Conservation (phyloP, 148 eudicot genomes). For the Rhododendron williamsianum region DNA sequence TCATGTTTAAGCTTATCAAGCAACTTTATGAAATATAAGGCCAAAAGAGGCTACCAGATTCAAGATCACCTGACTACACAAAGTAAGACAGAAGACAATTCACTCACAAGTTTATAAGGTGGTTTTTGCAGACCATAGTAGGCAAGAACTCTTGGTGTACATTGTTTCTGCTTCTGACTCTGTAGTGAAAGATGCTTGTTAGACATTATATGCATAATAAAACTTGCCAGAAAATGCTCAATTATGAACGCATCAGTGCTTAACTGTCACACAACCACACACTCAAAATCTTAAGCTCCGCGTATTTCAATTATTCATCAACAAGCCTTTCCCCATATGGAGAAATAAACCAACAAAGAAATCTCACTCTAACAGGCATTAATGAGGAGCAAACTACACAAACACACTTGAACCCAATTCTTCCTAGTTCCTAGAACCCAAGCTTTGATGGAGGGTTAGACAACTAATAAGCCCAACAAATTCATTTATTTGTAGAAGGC, state of each 20-base stretch:
- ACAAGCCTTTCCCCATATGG: background rate
- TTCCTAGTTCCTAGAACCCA: background rate
- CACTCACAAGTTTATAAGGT: slow-evolving; percentile 82
- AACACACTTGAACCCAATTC: background rate
- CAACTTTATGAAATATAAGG: background rate
- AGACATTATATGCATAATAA: background rate
- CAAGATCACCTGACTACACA: background rate
- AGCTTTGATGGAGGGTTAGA: background rate
- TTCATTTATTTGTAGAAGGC: background rate
- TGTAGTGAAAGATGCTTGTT: slow-evolving; percentile 6
- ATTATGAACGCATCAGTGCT: background rate
- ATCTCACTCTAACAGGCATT: background rate
- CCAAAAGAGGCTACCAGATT: background rate
- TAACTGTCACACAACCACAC: background rate
- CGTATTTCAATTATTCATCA: background rate
- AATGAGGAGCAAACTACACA: slow-evolving; percentile 2
- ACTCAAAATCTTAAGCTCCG: background rate
- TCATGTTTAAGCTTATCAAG: background rate
- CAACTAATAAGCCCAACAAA: background rate
- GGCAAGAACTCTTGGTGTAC: slow-evolving; percentile 39
- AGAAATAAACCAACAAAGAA: background rate
- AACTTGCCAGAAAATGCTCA: background rate
- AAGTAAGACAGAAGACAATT: background rate
- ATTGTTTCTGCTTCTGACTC: slow-evolving; percentile 32
- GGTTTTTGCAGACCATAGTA: slow-evolving; percentile 74